Evolutionary conservation across 306 rosid genomes (phyloP).

Genomic region (Potentilla sterilis): DNA sequence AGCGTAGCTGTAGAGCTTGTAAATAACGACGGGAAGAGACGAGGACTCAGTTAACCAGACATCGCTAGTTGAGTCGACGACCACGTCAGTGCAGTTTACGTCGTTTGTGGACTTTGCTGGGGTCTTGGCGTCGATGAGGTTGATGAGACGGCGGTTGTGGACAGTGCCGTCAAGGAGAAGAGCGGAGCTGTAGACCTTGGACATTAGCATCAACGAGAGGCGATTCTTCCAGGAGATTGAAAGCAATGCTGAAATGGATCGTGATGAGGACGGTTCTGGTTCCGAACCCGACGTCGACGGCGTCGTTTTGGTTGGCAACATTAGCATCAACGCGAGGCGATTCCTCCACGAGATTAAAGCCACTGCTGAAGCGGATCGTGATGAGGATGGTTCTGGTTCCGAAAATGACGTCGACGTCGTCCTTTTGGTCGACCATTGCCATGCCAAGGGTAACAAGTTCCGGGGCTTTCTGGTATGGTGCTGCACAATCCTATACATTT

Average conservation of each 20-base stretch:
- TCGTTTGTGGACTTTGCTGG: constrained; percentile 30
- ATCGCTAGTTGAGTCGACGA: constrained; percentile 35
- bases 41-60: constrained; percentile 37
- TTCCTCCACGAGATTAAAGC: constrained; percentile 46
- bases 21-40: constrained; percentile 41
- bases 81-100: constrained; percentile 49
- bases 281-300: too few relatives aligned
- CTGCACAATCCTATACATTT: not conserved
- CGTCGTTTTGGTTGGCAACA: too few relatives aligned
- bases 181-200: not conserved
- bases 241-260: too few relatives aligned
- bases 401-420: not conserved
- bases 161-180: constrained; percentile 53
- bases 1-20: constrained; percentile 4
- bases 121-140: constrained; percentile 42
- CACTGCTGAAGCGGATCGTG: not conserved
- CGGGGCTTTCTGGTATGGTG: not conserved
- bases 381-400: not conserved
- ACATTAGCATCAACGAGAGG: too few relatives aligned
- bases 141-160: constrained; percentile 57
- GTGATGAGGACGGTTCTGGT: too few relatives aligned
- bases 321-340: constrained; percentile 22
- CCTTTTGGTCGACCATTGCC: not conserved
- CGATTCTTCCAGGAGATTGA: too few relatives aligned
- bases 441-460: not conserved